Evolutionary conservation across 768 basidiomycete genomes (phyloP), one percentile per base, ranked within the genome.

Genomic region (Coprinellus micaceus): DNA sequence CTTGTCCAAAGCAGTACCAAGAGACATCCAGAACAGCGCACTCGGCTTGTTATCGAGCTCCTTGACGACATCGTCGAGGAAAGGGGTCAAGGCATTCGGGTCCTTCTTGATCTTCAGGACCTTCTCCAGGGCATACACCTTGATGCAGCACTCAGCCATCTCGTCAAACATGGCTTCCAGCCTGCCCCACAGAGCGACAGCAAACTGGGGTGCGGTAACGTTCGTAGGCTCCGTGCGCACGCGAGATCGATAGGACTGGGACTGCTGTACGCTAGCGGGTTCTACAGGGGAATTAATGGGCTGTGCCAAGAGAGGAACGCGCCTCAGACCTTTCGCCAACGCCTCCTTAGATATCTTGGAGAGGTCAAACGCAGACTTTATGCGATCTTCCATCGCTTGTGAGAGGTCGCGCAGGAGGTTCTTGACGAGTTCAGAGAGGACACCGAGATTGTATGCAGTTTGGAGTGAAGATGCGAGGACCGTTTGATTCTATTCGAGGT

Each of bases 91-190:
- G 0, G 90, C 86, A 30, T 80, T 74, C 0, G 87, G 76, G 66
- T 98, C 95, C 68, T 83, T 88, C 76, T 98, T 98, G 64, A 96
- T 70, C 64, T 82, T 85, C 33, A 98, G 75, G 2, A 98, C 96
- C 65, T 94, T 97, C 71, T 98, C 96, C 4, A 99, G 81, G 0
- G 89, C 89, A 69, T 98, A 96, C 5, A 98, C 93, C 80, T 98
- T 97, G 68, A 94, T 84, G 65, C 97, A 98, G 61, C 89, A 90
- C 50, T 84, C 85, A 2, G 91, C 83, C 82, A 99, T 87, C 61
- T 95, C 94, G 63, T 91, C 87, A 13, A 96, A 82, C 65, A 98
- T 83, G 12, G 72, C 75, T 63, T 94, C 94, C 9, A 99, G 73
- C 45, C 91, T 77, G 2, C 72, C 66, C 94, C 94, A 98, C 2